phyloP scores from a whole-genome alignment of 805 yeast genomes.

The Candida schatavii region DNA sequence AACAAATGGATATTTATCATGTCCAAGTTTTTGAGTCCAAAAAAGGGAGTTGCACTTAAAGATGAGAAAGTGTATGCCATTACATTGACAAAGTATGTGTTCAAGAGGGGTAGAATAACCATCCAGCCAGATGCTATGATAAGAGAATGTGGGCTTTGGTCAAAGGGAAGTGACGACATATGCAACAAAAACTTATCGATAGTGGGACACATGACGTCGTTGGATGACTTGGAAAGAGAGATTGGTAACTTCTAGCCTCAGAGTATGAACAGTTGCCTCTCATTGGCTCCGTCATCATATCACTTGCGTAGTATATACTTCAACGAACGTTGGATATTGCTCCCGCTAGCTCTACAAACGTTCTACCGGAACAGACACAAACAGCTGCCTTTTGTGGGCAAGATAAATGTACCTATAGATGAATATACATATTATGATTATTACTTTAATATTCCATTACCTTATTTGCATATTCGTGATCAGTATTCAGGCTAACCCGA shows the following conservation, averaged over 20 bases:
- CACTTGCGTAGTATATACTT: too few relatives aligned
- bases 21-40: constrained; percentile 53
- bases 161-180: constrained; percentile 46
- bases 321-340: too few relatives aligned
- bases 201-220: constrained; percentile 34
- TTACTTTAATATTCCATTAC: too few relatives aligned
- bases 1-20: constrained; percentile 78
- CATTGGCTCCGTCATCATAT: too few relatives aligned
- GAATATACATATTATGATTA: neutral
- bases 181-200: constrained; percentile 37
- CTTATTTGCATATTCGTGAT: too few relatives aligned
- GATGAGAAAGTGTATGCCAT: constrained; percentile 46
- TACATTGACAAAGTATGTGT: constrained; percentile 74
- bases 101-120: constrained; percentile 76
- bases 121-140: constrained; percentile 63
- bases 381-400: too few relatives aligned
- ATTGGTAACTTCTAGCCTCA: constrained; percentile 4
- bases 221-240: constrained; percentile 31
- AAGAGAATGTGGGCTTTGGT: constrained; percentile 52
- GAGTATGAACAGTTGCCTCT: too few relatives aligned
- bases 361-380: too few relatives aligned
- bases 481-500: constrained; percentile 69
- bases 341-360: too few relatives aligned
- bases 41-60: constrained; percentile 7
- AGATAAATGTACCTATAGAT: neutral